phyloP scores from a whole-genome alignment of 208 protist species.

The Trypanosoma rangeli region DNA sequence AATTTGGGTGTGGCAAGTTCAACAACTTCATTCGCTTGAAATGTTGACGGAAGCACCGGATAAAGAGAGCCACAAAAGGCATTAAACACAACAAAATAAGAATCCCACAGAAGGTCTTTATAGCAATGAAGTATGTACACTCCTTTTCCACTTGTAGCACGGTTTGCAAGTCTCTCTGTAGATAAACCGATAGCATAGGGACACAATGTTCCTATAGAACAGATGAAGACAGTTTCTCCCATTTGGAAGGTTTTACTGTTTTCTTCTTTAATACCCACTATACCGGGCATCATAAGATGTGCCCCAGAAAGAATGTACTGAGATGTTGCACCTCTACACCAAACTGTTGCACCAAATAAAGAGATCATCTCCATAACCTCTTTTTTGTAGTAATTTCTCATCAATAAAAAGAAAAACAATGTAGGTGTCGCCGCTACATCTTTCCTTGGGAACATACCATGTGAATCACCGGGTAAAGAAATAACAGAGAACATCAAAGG shows the following conservation, averaged over 20 bases:
- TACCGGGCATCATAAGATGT: conserved; percentile 84
- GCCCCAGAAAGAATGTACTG: conserved; percentile 65
- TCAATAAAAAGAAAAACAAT: conserved; percentile 61
- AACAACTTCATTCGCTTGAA: conserved; percentile 15
- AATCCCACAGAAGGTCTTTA: conserved; percentile 60
- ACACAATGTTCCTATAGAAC: conserved; percentile 31
- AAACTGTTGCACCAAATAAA: conserved; percentile 28
- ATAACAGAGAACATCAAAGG: conserved; percentile 52
- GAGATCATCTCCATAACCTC: conserved; percentile 12
- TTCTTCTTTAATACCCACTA: conserved; percentile 23
- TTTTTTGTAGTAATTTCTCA: conserved; percentile 25
- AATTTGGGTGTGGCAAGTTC: conserved; percentile 33
- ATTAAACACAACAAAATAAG: conserved; percentile 44
- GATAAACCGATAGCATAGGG: conserved; percentile 72
- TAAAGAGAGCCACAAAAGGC: conserved; percentile 16
- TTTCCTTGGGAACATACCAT: conserved; percentile 20
- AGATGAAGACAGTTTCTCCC: conserved; percentile 36
- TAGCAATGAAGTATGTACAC: conserved; percentile 66
- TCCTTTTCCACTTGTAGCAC: conserved; percentile 38
- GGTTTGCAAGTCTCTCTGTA: conserved; percentile 36
- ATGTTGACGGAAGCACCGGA: conserved; percentile 20
- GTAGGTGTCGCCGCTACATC: conserved; percentile 40
- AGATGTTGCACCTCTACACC: conserved; percentile 60
- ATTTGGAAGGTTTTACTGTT: conserved; percentile 11
- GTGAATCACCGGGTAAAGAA: conserved; percentile 36